These are phyloP conservation scores for Ophiostoma ulmi DNA, from an alignment of 2,329 filamentous ascomycete species.

Conservation along the genomic window DNA sequence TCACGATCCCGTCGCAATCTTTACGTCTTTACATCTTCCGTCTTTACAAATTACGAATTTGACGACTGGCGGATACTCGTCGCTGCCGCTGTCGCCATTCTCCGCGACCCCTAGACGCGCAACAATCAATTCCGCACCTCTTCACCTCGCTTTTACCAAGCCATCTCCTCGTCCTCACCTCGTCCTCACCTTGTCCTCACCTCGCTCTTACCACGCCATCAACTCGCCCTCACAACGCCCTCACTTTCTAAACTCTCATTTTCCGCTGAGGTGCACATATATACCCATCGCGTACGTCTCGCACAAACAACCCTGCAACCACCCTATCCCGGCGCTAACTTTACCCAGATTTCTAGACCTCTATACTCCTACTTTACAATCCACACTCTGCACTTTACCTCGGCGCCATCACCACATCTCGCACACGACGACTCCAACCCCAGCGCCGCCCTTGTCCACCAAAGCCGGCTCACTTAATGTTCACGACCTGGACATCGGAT, in stretches of 20 bases:
- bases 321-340: not conserved
- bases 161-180: not conserved
- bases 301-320: not conserved
- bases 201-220: not conserved
- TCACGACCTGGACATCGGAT: not conserved
- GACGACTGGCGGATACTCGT: not conserved
- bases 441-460: not conserved
- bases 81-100: not conserved
- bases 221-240: not conserved
- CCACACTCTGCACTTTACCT: no score
- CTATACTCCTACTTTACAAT: not conserved
- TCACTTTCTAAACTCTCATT: not conserved
- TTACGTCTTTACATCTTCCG: not conserved
- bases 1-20: not conserved
- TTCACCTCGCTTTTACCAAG: not conserved
- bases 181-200: not conserved
- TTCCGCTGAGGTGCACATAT: no score
- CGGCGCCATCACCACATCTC: not conserved
- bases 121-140: conserved; percentile 9
- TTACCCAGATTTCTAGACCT: not conserved
- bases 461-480: conserved; percentile 17
- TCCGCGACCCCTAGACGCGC: conserved; percentile 10
- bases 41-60: not conserved
- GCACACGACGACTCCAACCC: not conserved
- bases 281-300: conserved; percentile 4